Conservation (phyloP, 2,329 filamentous ascomycete species). For the Cladosporium sp. region DNA sequence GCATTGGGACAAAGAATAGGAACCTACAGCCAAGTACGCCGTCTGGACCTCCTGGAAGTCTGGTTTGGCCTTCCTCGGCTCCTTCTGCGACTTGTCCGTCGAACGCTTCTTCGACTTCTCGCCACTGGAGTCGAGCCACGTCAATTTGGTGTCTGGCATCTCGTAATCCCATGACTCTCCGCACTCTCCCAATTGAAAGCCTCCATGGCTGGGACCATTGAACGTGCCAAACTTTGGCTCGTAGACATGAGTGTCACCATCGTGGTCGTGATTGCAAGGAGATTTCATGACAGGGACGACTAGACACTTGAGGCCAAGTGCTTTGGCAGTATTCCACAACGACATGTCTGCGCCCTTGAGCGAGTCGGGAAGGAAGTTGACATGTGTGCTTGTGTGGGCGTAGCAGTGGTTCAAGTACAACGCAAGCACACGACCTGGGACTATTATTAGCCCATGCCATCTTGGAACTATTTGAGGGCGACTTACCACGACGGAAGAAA, state of each 20-base stretch:
- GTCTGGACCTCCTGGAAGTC: background rate
- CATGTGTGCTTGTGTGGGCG: constrained; percentile 18
- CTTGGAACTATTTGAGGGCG: no score
- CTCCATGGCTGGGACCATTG: background rate
- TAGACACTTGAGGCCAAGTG: constrained; percentile 1
- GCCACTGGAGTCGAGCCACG: background rate
- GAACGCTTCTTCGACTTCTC: background rate
- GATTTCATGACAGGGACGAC: background rate
- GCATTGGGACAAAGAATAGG: no score
- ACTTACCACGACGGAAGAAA: constrained; percentile 31
- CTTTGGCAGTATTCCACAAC: constrained; percentile 19
- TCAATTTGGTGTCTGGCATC: background rate
- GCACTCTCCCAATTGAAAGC: background rate
- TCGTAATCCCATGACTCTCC: background rate
- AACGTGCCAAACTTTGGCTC: background rate
- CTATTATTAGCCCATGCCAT: background rate
- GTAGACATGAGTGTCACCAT: background rate
- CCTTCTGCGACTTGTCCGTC: background rate
- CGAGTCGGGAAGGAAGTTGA: constrained; percentile 18
- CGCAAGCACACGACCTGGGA: constrained; percentile 18
- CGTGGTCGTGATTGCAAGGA: background rate
- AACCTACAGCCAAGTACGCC: background rate
- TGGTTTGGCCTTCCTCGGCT: background rate
- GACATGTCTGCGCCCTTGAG: constrained; percentile 28
- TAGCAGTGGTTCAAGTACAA: constrained; percentile 23